phyloP scores from a whole-genome alignment of 2,329 filamentous ascomycete species.

The Colletotrichum musae region DNA sequence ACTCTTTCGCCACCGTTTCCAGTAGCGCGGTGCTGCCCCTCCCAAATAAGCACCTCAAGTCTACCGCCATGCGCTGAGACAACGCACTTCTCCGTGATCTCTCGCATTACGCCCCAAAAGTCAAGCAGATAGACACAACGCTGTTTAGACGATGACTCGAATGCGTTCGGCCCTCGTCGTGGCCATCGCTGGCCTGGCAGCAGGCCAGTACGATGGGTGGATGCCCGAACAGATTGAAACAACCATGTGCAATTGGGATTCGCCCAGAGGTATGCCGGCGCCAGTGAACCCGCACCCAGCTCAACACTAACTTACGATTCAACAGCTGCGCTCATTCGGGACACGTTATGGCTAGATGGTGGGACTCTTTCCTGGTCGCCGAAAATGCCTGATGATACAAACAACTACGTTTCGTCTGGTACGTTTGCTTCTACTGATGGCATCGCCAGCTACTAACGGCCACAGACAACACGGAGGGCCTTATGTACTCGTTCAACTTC shows the following conservation, averaged over 20 bases:
- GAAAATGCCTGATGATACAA: slow-evolving; percentile 62
- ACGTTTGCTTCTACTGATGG: slow-evolving; percentile 43
- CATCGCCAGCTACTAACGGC: slow-evolving; percentile 33
- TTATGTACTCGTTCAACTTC: slow-evolving; percentile 72
- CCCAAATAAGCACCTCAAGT: slow-evolving; percentile 13
- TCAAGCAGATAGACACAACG: background rate
- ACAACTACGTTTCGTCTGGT: slow-evolving; percentile 52
- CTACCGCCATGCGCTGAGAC: slow-evolving; percentile 27
- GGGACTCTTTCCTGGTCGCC: slow-evolving; percentile 68
- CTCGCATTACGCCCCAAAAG: background rate
- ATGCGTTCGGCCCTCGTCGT: slow-evolving; percentile 46
- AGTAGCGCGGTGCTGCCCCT: background rate
- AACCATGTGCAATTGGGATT: slow-evolving; percentile 72
- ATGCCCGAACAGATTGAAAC: slow-evolving; percentile 64
- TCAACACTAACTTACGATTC: background rate
- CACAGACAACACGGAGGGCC: slow-evolving; percentile 65
- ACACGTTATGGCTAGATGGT: slow-evolving; percentile 77
- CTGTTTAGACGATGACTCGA: background rate
- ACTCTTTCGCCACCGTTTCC: slow-evolving; percentile 5
- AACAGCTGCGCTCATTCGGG: slow-evolving; percentile 69
- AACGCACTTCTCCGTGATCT: background rate
- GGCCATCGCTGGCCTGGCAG: slow-evolving; percentile 47
- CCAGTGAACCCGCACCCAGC: background rate
- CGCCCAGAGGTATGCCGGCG: slow-evolving; percentile 56
- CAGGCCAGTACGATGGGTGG: slow-evolving; percentile 66